Conservation (phyloP, 345 rosid species). For the Melaleuca alternifolia region DNA sequence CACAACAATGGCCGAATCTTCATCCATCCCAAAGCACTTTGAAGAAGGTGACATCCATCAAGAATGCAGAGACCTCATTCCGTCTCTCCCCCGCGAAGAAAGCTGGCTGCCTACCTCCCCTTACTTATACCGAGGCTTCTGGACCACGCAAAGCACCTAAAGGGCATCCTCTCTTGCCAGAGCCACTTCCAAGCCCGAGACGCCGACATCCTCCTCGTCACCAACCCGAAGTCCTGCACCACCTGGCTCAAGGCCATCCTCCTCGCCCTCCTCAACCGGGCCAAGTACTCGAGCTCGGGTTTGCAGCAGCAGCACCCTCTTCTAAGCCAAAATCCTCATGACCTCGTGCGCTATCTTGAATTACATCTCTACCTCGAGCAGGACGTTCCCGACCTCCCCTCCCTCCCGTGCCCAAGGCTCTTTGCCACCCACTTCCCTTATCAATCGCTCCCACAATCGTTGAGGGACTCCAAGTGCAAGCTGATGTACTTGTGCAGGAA, state of each 20-base stretch:
- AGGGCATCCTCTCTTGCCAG: neutral
- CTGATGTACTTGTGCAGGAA: conserved; percentile 6
- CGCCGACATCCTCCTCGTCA: neutral
- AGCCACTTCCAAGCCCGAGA: neutral
- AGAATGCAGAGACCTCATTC: neutral
- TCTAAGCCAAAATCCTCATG: neutral
- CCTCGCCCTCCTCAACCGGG: neutral
- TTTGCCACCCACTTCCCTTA: conserved; percentile 2
- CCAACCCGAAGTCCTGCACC: conserved; percentile 2
- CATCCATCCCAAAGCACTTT: neutral
- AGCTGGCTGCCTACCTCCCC: neutral
- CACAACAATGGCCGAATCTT: neutral
- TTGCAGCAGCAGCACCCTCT: neutral
- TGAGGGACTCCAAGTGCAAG: conserved; percentile 1
- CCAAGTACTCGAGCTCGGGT: neutral
- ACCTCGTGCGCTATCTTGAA: conserved; percentile 5
- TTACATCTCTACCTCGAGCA: neutral
- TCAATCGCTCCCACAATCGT: neutral
- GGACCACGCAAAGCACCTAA: neutral
- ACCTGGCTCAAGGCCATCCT: conserved; percentile 5
- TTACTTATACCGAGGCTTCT: conserved; percentile 2
- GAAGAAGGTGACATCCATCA: neutral
- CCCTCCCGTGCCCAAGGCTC: neutral
- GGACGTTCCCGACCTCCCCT: conserved; percentile 1
- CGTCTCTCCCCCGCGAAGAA: neutral